phyloP scores from a whole-genome alignment of 78 protist species.

The Ministeria vibrans region DNA sequence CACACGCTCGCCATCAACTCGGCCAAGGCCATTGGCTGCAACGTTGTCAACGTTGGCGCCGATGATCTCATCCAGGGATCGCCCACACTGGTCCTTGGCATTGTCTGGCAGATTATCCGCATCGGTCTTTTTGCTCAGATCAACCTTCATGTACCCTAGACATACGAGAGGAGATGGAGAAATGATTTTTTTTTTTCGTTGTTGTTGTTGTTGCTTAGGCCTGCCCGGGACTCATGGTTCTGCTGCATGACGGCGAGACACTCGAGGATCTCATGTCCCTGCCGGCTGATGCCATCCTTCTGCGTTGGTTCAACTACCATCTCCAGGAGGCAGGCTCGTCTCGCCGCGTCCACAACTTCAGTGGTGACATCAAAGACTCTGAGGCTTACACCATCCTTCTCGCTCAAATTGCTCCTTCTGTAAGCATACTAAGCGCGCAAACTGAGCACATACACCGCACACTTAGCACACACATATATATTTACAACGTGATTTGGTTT shows the following conservation, averaged over 20 bases:
- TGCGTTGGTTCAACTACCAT: conserved; percentile 94
- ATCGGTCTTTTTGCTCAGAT: conserved; percentile 68
- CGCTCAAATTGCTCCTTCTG: conserved; percentile 54
- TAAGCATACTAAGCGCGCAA: too few species aligned
- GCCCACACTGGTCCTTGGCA: conserved; percentile 80
- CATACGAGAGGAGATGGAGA: too few species aligned
- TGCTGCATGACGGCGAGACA: conserved; percentile 83
- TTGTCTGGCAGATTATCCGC: conserved; percentile 93
- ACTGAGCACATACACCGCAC: too few species aligned
- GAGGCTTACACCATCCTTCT: conserved; percentile 73
- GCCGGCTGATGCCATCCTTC: conserved; percentile 79
- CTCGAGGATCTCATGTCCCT: conserved; percentile 72
- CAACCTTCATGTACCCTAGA: too few species aligned
- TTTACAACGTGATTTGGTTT: too few species aligned
- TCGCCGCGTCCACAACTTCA: conserved; percentile 78
- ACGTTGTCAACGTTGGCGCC: conserved; percentile 81
- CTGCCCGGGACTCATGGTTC: conserved; percentile 85
- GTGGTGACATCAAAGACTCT: conserved; percentile 68
- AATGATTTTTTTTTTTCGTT: too few species aligned
- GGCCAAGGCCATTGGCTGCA: conserved; percentile 88
- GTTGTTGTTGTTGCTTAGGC: too few species aligned
- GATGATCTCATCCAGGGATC: conserved; percentile 62
- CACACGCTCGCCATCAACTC: conserved; percentile 68
- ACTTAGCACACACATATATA: too few species aligned
- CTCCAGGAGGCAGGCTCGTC: conserved; percentile 71